Percentiles rank a stretch among this genome's conserved stretches.
These are phyloP conservation scores for Spergularia azorica DNA, from an alignment of 179 eudicot species.

Conservation along the genomic window DNA sequence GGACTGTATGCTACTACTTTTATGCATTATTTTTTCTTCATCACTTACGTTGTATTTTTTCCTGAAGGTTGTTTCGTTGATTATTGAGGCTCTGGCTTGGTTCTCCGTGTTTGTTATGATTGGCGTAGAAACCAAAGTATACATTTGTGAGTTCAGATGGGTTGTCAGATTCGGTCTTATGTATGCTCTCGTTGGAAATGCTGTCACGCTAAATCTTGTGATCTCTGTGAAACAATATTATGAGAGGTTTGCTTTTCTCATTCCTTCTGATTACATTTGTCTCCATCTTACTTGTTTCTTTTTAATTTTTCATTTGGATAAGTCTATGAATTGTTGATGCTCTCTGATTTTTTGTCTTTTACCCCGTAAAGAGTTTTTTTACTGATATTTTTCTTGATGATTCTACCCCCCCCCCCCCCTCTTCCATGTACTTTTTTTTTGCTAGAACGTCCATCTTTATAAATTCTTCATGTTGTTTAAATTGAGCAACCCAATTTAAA, in stretches of 20 bases:
- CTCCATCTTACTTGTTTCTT: neutral
- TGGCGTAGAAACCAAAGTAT: slow-evolving; percentile 65
- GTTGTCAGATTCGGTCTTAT: slow-evolving; percentile 69
- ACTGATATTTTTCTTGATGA: neutral
- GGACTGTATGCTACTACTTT: neutral
- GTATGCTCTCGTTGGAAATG: slow-evolving; percentile 75
- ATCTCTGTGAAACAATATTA: slow-evolving; percentile 61
- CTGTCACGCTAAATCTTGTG: slow-evolving; percentile 63
- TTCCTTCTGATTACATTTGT: neutral
- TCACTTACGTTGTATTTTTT: slow-evolving; percentile 10
- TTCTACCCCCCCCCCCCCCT: too few species aligned
- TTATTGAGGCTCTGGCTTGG: slow-evolving; percentile 71
- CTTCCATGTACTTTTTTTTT: neutral
- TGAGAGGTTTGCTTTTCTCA: slow-evolving; percentile 49
- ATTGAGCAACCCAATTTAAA: neutral
- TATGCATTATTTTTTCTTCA: neutral
- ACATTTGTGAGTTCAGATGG: slow-evolving; percentile 77
- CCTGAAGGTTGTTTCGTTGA: slow-evolving; percentile 58
- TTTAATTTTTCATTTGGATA: neutral
- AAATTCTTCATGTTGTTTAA: neutral
- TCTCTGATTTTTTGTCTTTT: neutral
- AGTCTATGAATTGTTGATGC: neutral
- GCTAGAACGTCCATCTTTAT: neutral
- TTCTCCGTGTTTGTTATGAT: slow-evolving; percentile 64
- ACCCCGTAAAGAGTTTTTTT: neutral